Evolutionary conservation across 1,284 basidiomycete species (phyloP), one percentile per base, ranked within the genome.

Genomic region (Coriolopsis trogii): DNA sequence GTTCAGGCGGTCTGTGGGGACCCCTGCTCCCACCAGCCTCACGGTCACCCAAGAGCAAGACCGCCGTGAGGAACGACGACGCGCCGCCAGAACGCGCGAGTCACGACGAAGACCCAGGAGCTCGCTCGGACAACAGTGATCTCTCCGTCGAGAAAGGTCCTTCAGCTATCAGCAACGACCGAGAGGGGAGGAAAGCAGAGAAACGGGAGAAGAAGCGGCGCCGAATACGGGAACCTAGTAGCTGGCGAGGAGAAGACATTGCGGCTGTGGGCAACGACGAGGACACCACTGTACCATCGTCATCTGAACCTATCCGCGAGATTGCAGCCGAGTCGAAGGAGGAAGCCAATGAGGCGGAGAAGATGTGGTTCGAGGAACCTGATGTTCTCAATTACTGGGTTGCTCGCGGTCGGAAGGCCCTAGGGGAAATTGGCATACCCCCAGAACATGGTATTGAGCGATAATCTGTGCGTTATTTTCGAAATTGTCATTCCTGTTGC

Each of bases 361-460:
- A 46, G 43, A 71, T 82, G 64, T 89, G 87, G 86, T 88, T 83
- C 55, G 77, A 82, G 39, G 67, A 84, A 42, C 44, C 66, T 9
- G 61, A 53, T 16, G 71, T 73, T 7, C 48, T 81, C 48, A 50
- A 46, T 10, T 73, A 75, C 57, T 89, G 87, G 87, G 78, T 76
- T 1, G 58, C 55, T 24, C 66, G 69, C 21, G 87, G 87, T 2
- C 69, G 75, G 18, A 59, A 55, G 37, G 79, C 79, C n/a, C 63
- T 86, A 53, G 63, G 67, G 9, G 70, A 65, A 53, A 59, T 88
- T 39, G 76, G 71, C 2, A 80, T 89, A 34, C 67, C 72, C n/a
- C 62, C 76, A 6, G 66, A 68, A 31, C 73, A 76, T 63, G 78
- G 80, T 16, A 55, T 72, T 24, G 65, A 67, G 43, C 60, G 59